These are phyloP conservation scores for Cantharellus cinnabarinus DNA, from an alignment of 768 basidiomycete genomes.

Conservation along the genomic window DNA sequence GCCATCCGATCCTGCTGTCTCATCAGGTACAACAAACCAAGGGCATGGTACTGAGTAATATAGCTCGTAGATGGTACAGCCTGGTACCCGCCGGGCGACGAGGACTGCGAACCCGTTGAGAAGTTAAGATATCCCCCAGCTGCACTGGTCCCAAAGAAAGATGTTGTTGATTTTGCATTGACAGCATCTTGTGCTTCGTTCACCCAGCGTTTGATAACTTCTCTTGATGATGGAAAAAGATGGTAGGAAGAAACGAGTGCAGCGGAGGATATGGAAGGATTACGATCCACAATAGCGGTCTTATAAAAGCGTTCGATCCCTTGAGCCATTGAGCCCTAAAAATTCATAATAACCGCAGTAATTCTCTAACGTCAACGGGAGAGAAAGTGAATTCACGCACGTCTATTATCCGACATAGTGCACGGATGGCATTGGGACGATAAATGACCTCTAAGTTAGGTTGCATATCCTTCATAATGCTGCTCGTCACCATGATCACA, in stretches of 20 bases:
- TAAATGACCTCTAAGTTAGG: constrained; percentile 97
- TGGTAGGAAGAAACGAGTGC: constrained; percentile 96
- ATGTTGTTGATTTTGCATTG: constrained; percentile 55
- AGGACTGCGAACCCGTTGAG: constrained; percentile 30
- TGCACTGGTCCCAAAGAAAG: constrained; percentile 36
- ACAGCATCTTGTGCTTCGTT: constrained; percentile 97
- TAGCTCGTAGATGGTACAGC: constrained; percentile 74
- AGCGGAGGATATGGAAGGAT: constrained; percentile 85
- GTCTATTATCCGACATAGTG: constrained; percentile 90
- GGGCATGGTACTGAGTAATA: constrained; percentile 91
- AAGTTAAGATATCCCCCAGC: constrained; percentile 47
- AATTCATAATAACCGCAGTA: constrained; percentile 3
- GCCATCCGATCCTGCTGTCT: constrained; percentile 98
- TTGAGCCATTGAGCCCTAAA: constrained; percentile 97
- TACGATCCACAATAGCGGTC: constrained; percentile 93
- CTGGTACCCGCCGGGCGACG: constrained; percentile 39
- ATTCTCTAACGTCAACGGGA: background rate
- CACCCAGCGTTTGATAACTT: constrained; percentile 97
- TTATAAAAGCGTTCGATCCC: constrained; percentile 99
- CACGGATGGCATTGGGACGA: constrained; percentile 91
- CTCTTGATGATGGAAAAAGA: constrained; percentile 79
- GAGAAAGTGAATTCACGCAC: constrained; percentile 29
- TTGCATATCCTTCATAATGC: constrained; percentile 99
- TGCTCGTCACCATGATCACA: constrained; percentile 98
- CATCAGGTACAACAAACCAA: constrained; percentile 84